phyloP scores from a whole-genome alignment of 768 basidiomycete genomes.

The Lentinula detonsa region DNA sequence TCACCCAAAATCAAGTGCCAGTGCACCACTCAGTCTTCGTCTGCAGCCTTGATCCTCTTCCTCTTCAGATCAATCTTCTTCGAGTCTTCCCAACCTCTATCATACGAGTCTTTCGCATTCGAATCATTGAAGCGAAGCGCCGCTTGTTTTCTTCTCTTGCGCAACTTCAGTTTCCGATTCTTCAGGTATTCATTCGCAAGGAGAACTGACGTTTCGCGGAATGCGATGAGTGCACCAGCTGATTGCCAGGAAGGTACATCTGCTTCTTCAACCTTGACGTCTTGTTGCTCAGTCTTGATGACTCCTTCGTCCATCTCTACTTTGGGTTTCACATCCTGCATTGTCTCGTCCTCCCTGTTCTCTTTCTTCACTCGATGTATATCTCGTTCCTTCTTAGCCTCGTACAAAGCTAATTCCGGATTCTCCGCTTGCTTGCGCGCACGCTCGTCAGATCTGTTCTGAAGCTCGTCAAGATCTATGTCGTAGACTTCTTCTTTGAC shows the following conservation, averaged over 20 bases:
- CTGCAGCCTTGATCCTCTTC: conserved; percentile 14
- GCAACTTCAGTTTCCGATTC: conserved; percentile 14
- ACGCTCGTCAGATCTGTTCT: conserved; percentile 11
- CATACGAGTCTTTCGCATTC: conserved; percentile 16
- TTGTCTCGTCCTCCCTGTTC: not conserved
- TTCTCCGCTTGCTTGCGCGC: not conserved
- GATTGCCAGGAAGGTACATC: conserved; percentile 18
- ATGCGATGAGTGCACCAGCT: conserved; percentile 14
- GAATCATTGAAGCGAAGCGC: conserved; percentile 13
- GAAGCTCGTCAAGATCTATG: conserved; percentile 13
- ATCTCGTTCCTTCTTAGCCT: not conserved
- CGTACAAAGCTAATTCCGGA: not conserved
- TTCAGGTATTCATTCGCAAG: conserved; percentile 22
- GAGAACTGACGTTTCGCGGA: conserved; percentile 16
- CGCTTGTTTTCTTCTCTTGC: conserved; percentile 8
- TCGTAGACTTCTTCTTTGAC: conserved; percentile 10
- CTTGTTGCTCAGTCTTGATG: conserved; percentile 8
- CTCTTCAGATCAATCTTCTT: conserved; percentile 20
- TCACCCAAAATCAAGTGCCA: too few species aligned
- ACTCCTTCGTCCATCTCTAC: not conserved
- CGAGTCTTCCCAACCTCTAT: conserved; percentile 24
- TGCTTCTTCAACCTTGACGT: conserved; percentile 10
- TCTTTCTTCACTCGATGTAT: not conserved
- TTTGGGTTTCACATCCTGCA: not conserved
- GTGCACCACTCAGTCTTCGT: not conserved